Conservation (phyloP, 2,329 filamentous ascomycete genomes). For the Paraphoma sp. region DNA sequence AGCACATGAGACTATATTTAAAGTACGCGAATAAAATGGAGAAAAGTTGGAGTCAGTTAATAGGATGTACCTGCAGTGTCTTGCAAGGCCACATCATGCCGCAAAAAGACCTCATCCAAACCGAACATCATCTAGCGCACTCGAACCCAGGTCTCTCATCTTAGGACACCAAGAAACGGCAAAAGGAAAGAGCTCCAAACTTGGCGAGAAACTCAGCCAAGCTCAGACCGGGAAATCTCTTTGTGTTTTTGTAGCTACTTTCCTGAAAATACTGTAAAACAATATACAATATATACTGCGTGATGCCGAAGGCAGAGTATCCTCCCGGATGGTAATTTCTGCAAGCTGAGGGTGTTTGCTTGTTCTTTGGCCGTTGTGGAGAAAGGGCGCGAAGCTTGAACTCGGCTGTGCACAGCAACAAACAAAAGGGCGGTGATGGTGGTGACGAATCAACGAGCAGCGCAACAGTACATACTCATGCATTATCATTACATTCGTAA, state of each 20-base stretch:
- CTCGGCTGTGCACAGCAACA: neutral
- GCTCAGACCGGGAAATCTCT: neutral
- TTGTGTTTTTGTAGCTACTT: neutral
- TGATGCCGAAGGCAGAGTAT: too few relatives aligned
- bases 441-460: neutral
- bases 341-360: neutral
- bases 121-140: too few relatives aligned
- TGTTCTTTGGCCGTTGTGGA: neutral
- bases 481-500: neutral
- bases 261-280: neutral
- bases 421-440: neutral
- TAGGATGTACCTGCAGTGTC: too few relatives aligned
- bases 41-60: too few relatives aligned
- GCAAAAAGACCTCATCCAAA: too few relatives aligned
- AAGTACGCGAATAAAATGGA: too few relatives aligned
- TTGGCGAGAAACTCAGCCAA: too few relatives aligned
- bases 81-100: too few relatives aligned
- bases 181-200: too few relatives aligned
- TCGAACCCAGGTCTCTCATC: too few relatives aligned
- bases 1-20: too few relatives aligned
- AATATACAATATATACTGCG: neutral
- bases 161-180: too few relatives aligned
- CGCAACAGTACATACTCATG: neutral
- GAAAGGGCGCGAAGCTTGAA: neutral
- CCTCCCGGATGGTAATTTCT: neutral